A percentile compares a stretch with the other conserved stretches of the same genome.
Evolutionary conservation across 192 early-diverging fungal genomes (phyloP).

Genomic region (Entomortierella parvispora): DNA sequence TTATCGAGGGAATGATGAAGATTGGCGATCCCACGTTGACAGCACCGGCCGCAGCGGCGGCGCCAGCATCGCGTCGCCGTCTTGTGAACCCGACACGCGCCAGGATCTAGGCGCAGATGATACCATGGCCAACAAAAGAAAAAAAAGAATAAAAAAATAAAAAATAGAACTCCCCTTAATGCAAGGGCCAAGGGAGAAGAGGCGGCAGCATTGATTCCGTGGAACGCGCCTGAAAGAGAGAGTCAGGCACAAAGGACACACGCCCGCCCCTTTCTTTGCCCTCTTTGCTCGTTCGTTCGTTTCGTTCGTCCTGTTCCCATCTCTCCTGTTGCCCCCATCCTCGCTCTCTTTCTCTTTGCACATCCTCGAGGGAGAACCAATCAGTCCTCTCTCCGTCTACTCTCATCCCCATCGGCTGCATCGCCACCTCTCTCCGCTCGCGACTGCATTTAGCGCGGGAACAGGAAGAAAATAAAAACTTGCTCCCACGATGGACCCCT

Average conservation of each 20-base stretch:
- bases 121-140: background rate
- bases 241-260: too few species aligned
- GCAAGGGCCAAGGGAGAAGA: too few species aligned
- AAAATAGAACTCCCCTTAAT: too few species aligned
- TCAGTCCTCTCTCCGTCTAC: background rate
- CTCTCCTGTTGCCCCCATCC: background rate
- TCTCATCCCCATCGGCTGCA: background rate
- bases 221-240: too few species aligned
- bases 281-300: background rate
- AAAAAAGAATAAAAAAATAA: background rate
- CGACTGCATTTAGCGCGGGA: background rate
- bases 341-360: background rate
- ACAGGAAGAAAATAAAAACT: background rate
- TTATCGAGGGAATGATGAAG: constrained; percentile 53
- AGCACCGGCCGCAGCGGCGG: background rate
- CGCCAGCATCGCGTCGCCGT: constrained; percentile 11
- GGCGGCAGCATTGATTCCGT: too few species aligned
- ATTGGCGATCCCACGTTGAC: constrained; percentile 33
- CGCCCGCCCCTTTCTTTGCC: background rate
- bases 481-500: constrained; percentile 22
- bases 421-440: background rate
- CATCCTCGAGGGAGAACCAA: background rate
- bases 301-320: background rate
- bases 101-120: constrained; percentile 14
- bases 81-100: constrained; percentile 36